Percentiles rank a stretch among this genome's conserved stretches.
These are phyloP conservation scores for Trichoderma arundinaceum DNA, from an alignment of 2,329 filamentous ascomycete genomes.

Conservation along the genomic window DNA sequence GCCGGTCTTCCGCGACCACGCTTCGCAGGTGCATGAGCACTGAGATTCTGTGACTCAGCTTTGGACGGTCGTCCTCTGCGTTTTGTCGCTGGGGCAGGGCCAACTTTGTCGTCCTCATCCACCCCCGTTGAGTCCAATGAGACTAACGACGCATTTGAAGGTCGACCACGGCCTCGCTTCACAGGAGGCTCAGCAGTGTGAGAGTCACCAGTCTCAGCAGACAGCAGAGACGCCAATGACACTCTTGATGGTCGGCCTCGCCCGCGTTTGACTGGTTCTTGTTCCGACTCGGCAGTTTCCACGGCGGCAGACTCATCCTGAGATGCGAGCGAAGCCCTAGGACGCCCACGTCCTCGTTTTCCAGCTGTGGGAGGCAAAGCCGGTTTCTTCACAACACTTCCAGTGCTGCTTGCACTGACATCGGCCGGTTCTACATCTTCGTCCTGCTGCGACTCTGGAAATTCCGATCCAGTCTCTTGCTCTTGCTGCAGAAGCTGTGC, in stretches of 20 bases:
- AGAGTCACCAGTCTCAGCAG: conserved; percentile 1
- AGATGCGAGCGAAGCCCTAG: conserved; percentile 42
- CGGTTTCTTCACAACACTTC: conserved; percentile 3
- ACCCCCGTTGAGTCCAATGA: conserved; percentile 32
- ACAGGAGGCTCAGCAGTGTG: conserved; percentile 34
- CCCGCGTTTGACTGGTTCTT: conserved; percentile 23
- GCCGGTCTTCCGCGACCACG: conserved; percentile 42
- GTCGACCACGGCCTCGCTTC: conserved; percentile 43
- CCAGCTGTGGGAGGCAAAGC: conserved; percentile 28
- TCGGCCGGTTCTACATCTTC: conserved; percentile 31
- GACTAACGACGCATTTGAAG: conserved; percentile 43
- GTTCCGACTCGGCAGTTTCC: conserved; percentile 9
- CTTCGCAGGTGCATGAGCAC: conserved; percentile 38
- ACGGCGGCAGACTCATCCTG: conserved; percentile 34
- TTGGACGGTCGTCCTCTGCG: conserved; percentile 37
- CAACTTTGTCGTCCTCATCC: conserved; percentile 1
- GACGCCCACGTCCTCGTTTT: conserved; percentile 43
- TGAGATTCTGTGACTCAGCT: conserved; percentile 24
- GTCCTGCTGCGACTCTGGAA: conserved; percentile 19
- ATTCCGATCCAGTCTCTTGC: conserved; percentile 33
- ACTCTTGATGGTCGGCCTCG: conserved; percentile 33
- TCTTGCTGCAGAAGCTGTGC: conserved; percentile 40
- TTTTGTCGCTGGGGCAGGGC: conserved; percentile 6
- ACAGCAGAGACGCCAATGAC: conserved; percentile 21
- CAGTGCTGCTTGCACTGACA: conserved; percentile 1